phyloP scores from a whole-genome alignment of 2,329 filamentous ascomycete species.

The Xylariaceae sp. region DNA sequence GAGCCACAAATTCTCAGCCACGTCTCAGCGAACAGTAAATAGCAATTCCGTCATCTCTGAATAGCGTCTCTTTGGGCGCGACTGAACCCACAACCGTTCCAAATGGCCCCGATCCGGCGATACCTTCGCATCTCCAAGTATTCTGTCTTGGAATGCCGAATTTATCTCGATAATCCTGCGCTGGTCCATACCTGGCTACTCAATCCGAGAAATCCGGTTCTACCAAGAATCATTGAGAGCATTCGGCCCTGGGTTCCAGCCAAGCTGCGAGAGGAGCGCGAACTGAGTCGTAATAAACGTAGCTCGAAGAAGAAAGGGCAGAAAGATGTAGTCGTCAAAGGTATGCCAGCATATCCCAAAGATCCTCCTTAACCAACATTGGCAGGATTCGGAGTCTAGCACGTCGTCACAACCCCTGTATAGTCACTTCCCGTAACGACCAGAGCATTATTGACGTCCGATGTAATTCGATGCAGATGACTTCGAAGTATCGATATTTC shows the following conservation, averaged over 20 bases:
- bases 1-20: neutral
- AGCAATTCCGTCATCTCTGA: constrained; percentile 18
- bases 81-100: neutral
- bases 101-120: constrained; percentile 81
- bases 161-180: constrained; percentile 89
- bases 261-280: constrained; percentile 77
- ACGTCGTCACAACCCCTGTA: constrained; percentile 19
- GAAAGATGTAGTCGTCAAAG: constrained; percentile 81
- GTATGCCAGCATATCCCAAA: constrained; percentile 43
- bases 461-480: constrained; percentile 59
- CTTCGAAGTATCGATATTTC: constrained; percentile 91
- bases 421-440: constrained; percentile 6
- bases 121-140: constrained; percentile 90
- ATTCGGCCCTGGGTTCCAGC: constrained; percentile 83
- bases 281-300: constrained; percentile 55
- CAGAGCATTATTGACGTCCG: constrained; percentile 17
- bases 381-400: constrained; percentile 16
- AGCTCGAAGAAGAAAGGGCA: constrained; percentile 72
- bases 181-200: constrained; percentile 81
- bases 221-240: constrained; percentile 78
- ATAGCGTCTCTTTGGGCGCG: neutral
- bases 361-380: constrained; percentile 18
- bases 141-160: constrained; percentile 92
- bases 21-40: neutral
- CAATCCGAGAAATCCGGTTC: constrained; percentile 67